A percentile compares a stretch with the other conserved stretches of the same genome.
phyloP scores from a whole-genome alignment of 2,329 filamentous ascomycete genomes.

The Capronia coronata region DNA sequence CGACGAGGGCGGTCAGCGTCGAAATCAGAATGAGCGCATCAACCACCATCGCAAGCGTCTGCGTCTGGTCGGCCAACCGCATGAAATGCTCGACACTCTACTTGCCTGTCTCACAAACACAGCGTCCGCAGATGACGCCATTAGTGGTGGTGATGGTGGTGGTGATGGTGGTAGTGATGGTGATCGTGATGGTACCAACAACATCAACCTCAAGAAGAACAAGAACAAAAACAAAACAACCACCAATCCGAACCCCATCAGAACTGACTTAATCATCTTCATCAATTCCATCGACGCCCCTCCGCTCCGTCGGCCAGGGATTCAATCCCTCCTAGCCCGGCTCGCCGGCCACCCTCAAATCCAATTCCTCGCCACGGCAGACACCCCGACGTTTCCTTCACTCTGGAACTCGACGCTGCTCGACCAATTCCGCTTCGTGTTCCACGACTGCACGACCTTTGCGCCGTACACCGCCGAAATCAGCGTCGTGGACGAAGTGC shows the following conservation, averaged over 20 bases:
- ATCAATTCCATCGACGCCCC: slow-evolving; percentile 82
- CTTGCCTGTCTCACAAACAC: slow-evolving; percentile 58
- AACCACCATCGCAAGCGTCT: slow-evolving; percentile 29
- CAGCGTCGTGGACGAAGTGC: slow-evolving; percentile 83
- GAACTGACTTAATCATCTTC: slow-evolving; percentile 54
- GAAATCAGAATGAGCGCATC: background rate
- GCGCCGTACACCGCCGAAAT: slow-evolving; percentile 65
- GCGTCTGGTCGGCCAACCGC: slow-evolving; percentile 58
- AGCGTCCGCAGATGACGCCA: background rate
- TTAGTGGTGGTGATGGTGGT: slow-evolving; percentile 21
- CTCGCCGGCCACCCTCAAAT: slow-evolving; percentile 69
- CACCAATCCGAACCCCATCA: too few species aligned
- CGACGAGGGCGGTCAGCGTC: background rate
- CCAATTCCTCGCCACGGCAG: slow-evolving; percentile 69
- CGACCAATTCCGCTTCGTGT: slow-evolving; percentile 75
- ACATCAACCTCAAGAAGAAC: too few species aligned
- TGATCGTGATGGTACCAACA: slow-evolving; percentile 26
- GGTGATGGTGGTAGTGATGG: background rate
- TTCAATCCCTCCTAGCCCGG: slow-evolving; percentile 67
- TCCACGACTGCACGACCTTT: slow-evolving; percentile 93
- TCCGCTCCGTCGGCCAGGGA: slow-evolving; percentile 62
- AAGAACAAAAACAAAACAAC: too few species aligned
- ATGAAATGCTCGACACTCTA: slow-evolving; percentile 62
- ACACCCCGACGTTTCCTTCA: slow-evolving; percentile 79
- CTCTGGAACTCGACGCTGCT: slow-evolving; percentile 86